These are phyloP conservation scores for Ramularia collo-cygni DNA, from an alignment of 2,329 filamentous ascomycete genomes.

Conservation along the genomic window DNA sequence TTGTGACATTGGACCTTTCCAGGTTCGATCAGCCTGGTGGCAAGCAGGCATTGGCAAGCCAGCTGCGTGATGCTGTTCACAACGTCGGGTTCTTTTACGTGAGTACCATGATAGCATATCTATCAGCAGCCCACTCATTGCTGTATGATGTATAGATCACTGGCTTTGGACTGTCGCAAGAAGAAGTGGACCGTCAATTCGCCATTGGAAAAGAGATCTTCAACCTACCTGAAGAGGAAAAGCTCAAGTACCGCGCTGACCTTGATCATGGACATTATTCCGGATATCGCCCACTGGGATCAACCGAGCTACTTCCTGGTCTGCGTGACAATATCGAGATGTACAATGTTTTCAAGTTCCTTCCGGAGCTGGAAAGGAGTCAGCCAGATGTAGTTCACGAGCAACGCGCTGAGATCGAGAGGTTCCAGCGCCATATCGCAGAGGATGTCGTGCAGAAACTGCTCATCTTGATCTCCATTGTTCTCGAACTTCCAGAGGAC, in stretches of 20 bases:
- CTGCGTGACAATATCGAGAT: constrained; percentile 50
- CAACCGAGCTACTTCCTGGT: constrained; percentile 17
- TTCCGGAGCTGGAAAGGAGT: constrained; percentile 19
- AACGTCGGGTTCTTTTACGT: constrained; percentile 56
- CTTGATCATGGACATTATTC: constrained; percentile 28
- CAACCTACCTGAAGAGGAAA: constrained; percentile 50
- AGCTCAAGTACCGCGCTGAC: constrained; percentile 46
- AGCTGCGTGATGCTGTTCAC: constrained; percentile 47
- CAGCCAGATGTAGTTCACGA: constrained; percentile 35
- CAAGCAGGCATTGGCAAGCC: constrained; percentile 47
- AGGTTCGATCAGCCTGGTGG: constrained; percentile 49
- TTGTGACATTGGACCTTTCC: constrained; percentile 51
- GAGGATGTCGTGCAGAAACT: constrained; percentile 51
- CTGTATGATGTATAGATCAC: constrained; percentile 26
- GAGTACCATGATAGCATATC: not conserved
- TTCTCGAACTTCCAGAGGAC: constrained; percentile 55
- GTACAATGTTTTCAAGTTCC: constrained; percentile 52
- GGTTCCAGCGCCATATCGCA: constrained; percentile 46
- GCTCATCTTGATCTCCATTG: constrained; percentile 53
- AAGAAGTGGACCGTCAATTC: constrained; percentile 55
- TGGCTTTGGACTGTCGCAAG: constrained; percentile 56
- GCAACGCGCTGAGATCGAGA: constrained; percentile 50
- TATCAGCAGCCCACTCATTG: constrained; percentile 3
- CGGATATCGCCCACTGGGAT: constrained; percentile 23
- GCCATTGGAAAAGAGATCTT: constrained; percentile 55